Percentiles rank a stretch among this genome's conserved stretches.
Conservation (phyloP, 2,329 filamentous ascomycete genomes). For the Trichoderma simmonsii region DNA sequence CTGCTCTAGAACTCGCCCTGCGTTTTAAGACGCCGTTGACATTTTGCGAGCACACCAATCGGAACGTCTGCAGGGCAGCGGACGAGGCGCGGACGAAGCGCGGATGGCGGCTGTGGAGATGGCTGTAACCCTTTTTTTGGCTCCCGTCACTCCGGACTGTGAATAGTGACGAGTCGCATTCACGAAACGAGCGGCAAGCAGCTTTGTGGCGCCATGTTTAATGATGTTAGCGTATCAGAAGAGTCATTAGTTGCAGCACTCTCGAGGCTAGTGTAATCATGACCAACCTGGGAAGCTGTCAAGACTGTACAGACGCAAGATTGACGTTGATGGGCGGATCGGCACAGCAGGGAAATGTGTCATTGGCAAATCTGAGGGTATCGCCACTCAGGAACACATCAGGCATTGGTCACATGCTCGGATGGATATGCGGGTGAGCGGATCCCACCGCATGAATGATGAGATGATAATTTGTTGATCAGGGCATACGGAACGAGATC, state of each 20-base stretch:
- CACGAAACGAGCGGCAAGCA: neutral
- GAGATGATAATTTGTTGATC: neutral
- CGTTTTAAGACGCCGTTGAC: neutral
- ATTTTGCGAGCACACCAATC: slow-evolving; percentile 10
- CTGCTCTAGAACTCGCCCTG: neutral
- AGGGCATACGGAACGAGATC: neutral
- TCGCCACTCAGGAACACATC: slow-evolving; percentile 1
- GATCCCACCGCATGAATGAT: neutral
- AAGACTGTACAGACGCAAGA: neutral
- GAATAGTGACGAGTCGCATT: slow-evolving; percentile 15
- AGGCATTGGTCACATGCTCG: slow-evolving; percentile 9
- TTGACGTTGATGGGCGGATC: neutral
- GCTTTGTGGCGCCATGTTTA: slow-evolving; percentile 10
- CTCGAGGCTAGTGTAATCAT: neutral
- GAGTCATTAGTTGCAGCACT: slow-evolving; percentile 4
- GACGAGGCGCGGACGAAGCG: neutral
- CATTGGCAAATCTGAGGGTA: neutral
- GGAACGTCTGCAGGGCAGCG: neutral
- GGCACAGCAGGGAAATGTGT: neutral
- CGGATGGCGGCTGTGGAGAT: slow-evolving; percentile 7
- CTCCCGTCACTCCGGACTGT: neutral
- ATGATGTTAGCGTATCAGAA: neutral
- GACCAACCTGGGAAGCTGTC: neutral
- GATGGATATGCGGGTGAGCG: slow-evolving; percentile 9
- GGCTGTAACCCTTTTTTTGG: neutral